Evolutionary conservation across 768 basidiomycete genomes (phyloP), one percentile per base, ranked within the genome.

Genomic region (Tylopilus rubrobrunneus): DNA sequence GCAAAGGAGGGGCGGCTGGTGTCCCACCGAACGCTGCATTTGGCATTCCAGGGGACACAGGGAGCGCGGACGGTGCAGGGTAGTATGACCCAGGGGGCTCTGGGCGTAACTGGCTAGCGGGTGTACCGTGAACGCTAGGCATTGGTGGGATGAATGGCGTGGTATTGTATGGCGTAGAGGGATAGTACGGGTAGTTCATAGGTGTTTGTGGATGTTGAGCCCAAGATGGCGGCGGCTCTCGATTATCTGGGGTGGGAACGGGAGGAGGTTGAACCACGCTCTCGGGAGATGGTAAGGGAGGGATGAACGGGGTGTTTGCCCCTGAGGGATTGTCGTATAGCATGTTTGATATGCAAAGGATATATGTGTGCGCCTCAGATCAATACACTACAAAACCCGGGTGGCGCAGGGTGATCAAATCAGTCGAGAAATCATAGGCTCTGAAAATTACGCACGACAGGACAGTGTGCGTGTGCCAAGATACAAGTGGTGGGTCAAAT

Each of bases 141-240:
- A 66, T 64, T 11, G 61, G 58, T 2, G 76, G n/a, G n/a, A n/a
- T n/a, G 19, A n/a, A n/a, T n/a, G 73, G 73, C 7, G 71, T 69
- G 3, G 61, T 48, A 36, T 69, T 73, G 34, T 19, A 19, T 19
- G 19, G 19, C 14, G 75, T 69, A 14, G 57, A 52, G 1, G 74
- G 72, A 51, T 76, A 66, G 10, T 73, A 74, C 5, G 76, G 74
- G 51, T 75, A 78, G 43, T 63, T 63, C 51, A 65, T 69, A 0
- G 73, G 65, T 2, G 62, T 58, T 51, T 71, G 71, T 19, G 71
- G 66, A 7, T 65, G 59, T 31, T 69, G 59, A 34, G 70, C 61
- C 76, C 76, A 77, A 25, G 62, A 45, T 1, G 71, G 71, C 2
- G 70, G 71, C 39, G 59, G 60, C 17, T 65, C 69, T 47, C 59